Percentiles rank a stretch among this genome's conserved stretches.
Evolutionary conservation across 1,284 basidiomycete species (phyloP).

Genomic region (Athelia psychrophila): DNA sequence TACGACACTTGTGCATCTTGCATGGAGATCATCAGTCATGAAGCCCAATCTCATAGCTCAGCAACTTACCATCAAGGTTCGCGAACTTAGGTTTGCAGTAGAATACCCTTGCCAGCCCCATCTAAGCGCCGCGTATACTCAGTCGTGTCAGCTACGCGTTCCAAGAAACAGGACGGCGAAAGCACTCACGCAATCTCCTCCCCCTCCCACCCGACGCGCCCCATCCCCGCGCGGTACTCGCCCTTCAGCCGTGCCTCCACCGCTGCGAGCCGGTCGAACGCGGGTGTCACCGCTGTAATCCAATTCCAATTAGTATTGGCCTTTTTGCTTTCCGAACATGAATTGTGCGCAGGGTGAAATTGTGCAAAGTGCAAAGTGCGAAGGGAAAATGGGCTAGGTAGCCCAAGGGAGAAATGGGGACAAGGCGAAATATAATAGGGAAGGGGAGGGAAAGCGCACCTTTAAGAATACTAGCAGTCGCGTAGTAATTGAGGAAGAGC

Average conservation of each 20-base stretch:
- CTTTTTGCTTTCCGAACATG: too few species aligned
- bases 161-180: constrained; percentile 24
- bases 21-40: constrained; percentile 7
- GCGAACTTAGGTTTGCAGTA: constrained; percentile 82
- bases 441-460: too few species aligned
- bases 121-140: constrained; percentile 53
- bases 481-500: constrained; percentile 83
- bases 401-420: too few species aligned
- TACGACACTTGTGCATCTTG: constrained; percentile 95
- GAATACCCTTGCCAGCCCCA: constrained; percentile 84
- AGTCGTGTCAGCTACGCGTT: constrained; percentile 97
- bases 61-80: constrained; percentile 64
- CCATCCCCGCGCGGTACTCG: constrained; percentile 89
- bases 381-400: too few species aligned
- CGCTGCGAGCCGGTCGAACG: constrained; percentile 90
- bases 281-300: constrained; percentile 91
- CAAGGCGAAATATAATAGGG: too few species aligned
- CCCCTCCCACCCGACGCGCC: constrained; percentile 84
- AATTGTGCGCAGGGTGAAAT: too few species aligned
- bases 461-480: constrained; percentile 70
- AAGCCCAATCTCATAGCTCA: not conserved
- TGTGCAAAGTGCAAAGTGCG: too few species aligned
- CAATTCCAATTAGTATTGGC: too few species aligned
- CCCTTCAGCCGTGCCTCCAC: constrained; percentile 87
- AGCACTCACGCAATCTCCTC: constrained; percentile 85